phyloP scores from a whole-genome alignment of 192 early-diverging fungal species.

The Geranomyces michiganensis region DNA sequence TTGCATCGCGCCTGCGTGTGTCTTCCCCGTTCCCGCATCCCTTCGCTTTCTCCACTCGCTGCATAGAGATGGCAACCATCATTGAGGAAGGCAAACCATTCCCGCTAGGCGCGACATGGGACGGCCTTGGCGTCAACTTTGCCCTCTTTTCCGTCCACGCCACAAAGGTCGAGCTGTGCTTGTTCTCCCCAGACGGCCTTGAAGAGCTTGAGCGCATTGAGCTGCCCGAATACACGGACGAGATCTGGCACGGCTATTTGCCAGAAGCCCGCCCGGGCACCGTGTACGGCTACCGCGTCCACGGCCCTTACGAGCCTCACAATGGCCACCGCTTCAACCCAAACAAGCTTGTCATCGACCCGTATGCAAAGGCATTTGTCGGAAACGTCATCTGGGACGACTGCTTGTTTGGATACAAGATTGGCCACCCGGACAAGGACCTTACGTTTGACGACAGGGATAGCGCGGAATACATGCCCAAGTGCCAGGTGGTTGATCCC shows the following conservation, averaged over 20 bases:
- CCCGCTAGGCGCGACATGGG: constrained; percentile 35
- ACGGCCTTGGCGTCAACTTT: constrained; percentile 36
- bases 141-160: constrained; percentile 36
- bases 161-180: constrained; percentile 33
- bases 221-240: constrained; percentile 35
- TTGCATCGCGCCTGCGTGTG: no score
- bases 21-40: no score
- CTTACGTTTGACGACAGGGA: constrained; percentile 30
- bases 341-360: constrained; percentile 33
- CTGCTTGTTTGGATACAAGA: constrained; percentile 26
- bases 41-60: neutral
- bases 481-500: constrained; percentile 31
- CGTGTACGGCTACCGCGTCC: constrained; percentile 32
- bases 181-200: constrained; percentile 22
- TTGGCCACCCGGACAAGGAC: constrained; percentile 25
- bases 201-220: constrained; percentile 31
- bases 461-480: constrained; percentile 30
- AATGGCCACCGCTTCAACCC: constrained; percentile 34
- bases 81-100: constrained; percentile 22
- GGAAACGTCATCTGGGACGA: constrained; percentile 32
- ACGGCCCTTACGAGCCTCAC: constrained; percentile 31
- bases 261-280: constrained; percentile 30
- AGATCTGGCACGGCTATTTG: constrained; percentile 35
- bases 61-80: neutral
- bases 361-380: constrained; percentile 31